Conservation (phyloP, 1,139 yeast species). For the Debaryomycetaceae sp. region DNA sequence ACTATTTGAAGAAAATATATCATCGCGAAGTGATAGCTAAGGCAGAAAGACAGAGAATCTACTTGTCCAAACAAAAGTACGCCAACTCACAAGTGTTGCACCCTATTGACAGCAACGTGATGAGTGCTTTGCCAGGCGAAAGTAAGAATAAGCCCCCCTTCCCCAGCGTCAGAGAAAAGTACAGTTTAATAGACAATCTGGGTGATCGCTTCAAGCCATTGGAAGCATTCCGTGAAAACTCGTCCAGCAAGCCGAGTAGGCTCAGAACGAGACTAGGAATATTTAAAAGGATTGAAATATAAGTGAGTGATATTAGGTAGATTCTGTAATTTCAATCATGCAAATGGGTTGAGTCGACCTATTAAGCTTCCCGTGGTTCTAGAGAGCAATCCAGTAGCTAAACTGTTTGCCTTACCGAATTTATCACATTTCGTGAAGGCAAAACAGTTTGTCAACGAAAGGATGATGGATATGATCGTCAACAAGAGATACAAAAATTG, state of each 20-base stretch:
- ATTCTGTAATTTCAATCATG: slow-evolving; percentile 1
- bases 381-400: slow-evolving; percentile 50
- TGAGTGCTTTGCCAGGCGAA: too few species aligned
- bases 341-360: slow-evolving; percentile 50
- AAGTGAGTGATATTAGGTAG: background rate
- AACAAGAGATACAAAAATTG: slow-evolving; percentile 70
- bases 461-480: slow-evolving; percentile 61
- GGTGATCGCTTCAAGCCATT: background rate
- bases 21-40: background rate
- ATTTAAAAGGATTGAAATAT: background rate
- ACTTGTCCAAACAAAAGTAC: background rate
- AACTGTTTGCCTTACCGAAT: slow-evolving; percentile 73
- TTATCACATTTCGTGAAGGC: slow-evolving; percentile 92
- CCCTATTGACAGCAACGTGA: background rate
- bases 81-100: background rate
- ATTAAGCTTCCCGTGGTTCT: slow-evolving; percentile 47
- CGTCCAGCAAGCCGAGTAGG: background rate
- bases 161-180: slow-evolving; percentile 3
- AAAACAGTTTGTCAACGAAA: slow-evolving; percentile 77
- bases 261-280: background rate
- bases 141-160: slow-evolving; percentile 1
- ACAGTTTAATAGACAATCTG: background rate
- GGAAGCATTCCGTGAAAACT: background rate
- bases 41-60: background rate
- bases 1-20: background rate